Conservation (phyloP, 495 filamentous ascomycete genomes). For the Penicillium simplicissimum region DNA sequence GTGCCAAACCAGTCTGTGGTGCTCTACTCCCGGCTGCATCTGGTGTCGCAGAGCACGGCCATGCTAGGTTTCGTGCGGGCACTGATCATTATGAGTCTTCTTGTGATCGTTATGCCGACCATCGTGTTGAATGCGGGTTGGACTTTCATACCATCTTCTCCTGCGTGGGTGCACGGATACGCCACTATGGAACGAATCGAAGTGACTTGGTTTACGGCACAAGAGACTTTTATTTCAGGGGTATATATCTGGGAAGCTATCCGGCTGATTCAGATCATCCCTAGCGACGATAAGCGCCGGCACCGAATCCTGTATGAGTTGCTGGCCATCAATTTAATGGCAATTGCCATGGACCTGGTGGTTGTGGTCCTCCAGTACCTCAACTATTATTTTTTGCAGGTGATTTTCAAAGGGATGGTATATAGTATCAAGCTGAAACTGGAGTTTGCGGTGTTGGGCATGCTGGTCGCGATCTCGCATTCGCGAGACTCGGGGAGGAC, state of each 20-base stretch:
- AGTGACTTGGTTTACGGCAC: not conserved
- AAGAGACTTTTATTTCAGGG: not conserved
- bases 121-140: not conserved
- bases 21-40: not conserved
- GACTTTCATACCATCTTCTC: not conserved
- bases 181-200: not conserved
- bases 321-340: not conserved
- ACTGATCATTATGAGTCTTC: not conserved
- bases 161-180: not conserved
- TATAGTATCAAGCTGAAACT: constrained; percentile 11
- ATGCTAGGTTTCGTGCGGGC: not conserved
- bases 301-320: not conserved
- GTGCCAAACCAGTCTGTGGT: not conserved
- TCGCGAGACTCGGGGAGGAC: not conserved
- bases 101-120: not conserved
- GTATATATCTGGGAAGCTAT: not conserved
- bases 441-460: constrained; percentile 5
- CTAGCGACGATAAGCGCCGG: not conserved
- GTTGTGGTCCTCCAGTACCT: not conserved
- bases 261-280: not conserved
- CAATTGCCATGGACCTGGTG: not conserved
- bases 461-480: not conserved
- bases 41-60: not conserved
- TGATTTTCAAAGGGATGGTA: constrained; percentile 3
- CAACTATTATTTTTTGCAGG: constrained; percentile 5